A percentile compares a stretch with the other conserved stretches of the same genome.
phyloP scores from a whole-genome alignment of 208 protist genomes.

The Leishmania martiniquensis region DNA sequence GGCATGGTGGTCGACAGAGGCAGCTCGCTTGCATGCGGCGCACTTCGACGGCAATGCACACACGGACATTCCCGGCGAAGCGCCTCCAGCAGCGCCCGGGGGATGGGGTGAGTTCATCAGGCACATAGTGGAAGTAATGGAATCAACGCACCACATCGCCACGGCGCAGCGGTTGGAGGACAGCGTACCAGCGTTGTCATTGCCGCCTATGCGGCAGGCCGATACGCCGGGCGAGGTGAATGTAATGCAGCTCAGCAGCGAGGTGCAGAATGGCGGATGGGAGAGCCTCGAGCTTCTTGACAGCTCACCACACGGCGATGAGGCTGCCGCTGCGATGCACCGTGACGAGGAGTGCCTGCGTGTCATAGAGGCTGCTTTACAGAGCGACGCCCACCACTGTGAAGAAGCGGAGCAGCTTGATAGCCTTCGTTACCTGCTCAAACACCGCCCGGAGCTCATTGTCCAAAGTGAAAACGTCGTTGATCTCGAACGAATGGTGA shows the following conservation, averaged over 20 bases:
- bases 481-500: conserved; percentile 14
- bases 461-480: conserved; percentile 13
- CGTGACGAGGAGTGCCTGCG: conserved; percentile 24
- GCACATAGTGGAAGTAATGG: conserved; percentile 10
- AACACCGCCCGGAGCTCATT: conserved; percentile 24
- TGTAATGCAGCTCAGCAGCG: conserved; percentile 28
- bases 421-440: conserved; percentile 21
- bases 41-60: not conserved
- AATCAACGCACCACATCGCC: conserved; percentile 20
- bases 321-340: conserved; percentile 6
- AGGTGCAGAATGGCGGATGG: conserved; percentile 12
- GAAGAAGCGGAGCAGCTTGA: conserved; percentile 6
- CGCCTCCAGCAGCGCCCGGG: not conserved
- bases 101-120: conserved; percentile 15
- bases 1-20: conserved; percentile 25
- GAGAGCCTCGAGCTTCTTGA: conserved; percentile 22
- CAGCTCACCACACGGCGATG: not conserved
- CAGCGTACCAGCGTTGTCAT: not conserved
- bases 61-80: not conserved
- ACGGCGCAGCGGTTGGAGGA: not conserved
- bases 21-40: conserved; percentile 5
- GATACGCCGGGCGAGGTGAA: conserved; percentile 17
- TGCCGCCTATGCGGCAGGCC: not conserved
- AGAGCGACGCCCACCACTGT: not conserved
- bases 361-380: conserved; percentile 1